Base-by-base conservation (phyloP, 2,329 filamentous ascomycete species). In the Hymenoscyphus fraxineus region DNA sequence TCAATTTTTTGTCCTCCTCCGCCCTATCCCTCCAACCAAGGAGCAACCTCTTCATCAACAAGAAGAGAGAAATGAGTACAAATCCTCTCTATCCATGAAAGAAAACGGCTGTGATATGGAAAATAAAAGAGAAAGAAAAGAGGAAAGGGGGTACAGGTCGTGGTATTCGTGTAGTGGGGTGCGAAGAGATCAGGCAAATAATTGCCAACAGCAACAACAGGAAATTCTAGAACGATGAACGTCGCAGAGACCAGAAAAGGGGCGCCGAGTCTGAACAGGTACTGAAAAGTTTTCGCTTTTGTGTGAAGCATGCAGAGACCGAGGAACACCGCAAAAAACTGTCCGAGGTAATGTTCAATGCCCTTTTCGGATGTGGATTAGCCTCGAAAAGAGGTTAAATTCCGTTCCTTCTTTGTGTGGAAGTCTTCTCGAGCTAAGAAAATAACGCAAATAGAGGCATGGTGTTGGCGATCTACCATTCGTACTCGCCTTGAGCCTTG, bases 401-500 rank as follows among this genome's bases (percentile, higher is more conserved):
- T 51, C n/a, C 3, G 4, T 3, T 19, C 19, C 44, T 51, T 7
- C 22, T 19, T 51, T 12, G 44, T 22, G 12, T 27, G 44, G 6
- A 51, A 22, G n/a, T 5, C 16, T 44, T 7, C 16, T 16, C 41
- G n/a, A 51, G 44, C 12, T 27, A 22, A 22, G 6, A 19, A 51
- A 51, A 16, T n/a, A 22, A 22, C 10, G 44, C 19, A 51, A 51
- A 6, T 3, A 22, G 44, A 19, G 44, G 9, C n/a, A 51, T 22
- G 44, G 22, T 22, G 44, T n/a, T 51, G 44, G 44, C 22, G 27
- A 19, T 57, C 54, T 85, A 99, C 95, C 95, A 99, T 78, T 99
- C 95, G 72, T 97, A 98, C 79, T 98, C 95, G 73, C 95, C 95
- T 57, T 90, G 93, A 31, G 93, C 95, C 80, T 98, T 98, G 82